Evolutionary conservation across 1,139 yeast species (phyloP), one percentile per base, ranked within the genome.

Genomic region (Torulaspora pretoriensis): DNA sequence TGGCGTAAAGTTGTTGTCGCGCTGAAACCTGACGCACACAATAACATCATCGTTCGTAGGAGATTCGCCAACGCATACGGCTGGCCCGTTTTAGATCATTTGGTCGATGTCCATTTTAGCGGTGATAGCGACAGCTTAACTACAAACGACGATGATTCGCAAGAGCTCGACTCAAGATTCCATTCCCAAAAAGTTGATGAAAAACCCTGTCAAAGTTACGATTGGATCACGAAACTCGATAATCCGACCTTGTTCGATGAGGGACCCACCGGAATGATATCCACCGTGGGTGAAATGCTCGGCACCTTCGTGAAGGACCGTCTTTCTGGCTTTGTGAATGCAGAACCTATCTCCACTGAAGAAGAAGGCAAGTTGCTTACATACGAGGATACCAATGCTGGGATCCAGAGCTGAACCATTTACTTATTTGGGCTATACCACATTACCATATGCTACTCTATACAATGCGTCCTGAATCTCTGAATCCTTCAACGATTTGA

Each of bases 31-130:
- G 98, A 92, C 65, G 97, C 98, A 0, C 98, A 92, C 60, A 92
- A 92, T 60, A 94, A 90, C 58, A 89, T 92, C 38, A 74, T 88
- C 25, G 98, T 92, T 1, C 69, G 98, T 52, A 72, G 98, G 55
- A 69, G 90, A 49, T 92, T 87, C 69, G 80, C 95, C 3, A 92
- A 92, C 68, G 97, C 97, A 0, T 89, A 85, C 67, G 98, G 98
- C 2, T 92, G 98, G 98, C 88, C 87, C 0, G 95, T 90, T 0
- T 72, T 90, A 36, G 92, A 87, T 48, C 97, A 92, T 65, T 57
- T 92, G 44, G 82, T 85, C 1, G 67, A 73, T 22, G 73, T 75
- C 43, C 94, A 85, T 64, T 86, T 86, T 42, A 40, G 45, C 29
- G 53, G 52, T 12, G 53, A 50, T 24, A 49, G 43, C 12, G 46